phyloP scores from a whole-genome alignment of 2,329 filamentous ascomycete species.

The Phyllosticta capitalensis region DNA sequence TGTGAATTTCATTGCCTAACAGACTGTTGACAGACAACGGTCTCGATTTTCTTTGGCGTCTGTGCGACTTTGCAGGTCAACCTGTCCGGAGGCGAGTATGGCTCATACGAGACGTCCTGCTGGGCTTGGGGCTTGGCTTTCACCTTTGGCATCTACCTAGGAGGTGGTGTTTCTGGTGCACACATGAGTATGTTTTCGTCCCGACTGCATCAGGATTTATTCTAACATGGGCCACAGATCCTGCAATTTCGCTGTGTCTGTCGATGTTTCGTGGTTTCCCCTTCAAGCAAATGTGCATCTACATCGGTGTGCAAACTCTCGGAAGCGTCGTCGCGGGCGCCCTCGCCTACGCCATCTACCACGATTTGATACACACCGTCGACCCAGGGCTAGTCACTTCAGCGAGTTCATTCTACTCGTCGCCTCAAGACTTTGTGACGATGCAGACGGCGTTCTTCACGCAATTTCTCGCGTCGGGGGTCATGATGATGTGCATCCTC shows the following conservation, averaged over 20 bases:
- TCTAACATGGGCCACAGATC: conserved; percentile 18
- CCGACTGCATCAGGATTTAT: neutral
- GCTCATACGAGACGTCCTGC: conserved; percentile 5
- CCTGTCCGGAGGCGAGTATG: conserved; percentile 1
- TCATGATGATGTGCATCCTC: conserved; percentile 22
- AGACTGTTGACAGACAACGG: neutral
- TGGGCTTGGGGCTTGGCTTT: conserved; percentile 44
- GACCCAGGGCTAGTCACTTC: conserved; percentile 14
- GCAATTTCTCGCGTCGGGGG: conserved; percentile 26
- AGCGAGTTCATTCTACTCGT: conserved; percentile 21
- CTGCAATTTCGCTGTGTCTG: conserved; percentile 34
- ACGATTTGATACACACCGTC: conserved; percentile 24
- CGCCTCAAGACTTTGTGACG: conserved; percentile 21
- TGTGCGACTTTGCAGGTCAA: conserved; percentile 5
- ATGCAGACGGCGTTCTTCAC: conserved; percentile 27
- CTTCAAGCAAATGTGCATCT: conserved; percentile 17
- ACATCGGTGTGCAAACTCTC: conserved; percentile 26
- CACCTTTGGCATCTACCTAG: conserved; percentile 41
- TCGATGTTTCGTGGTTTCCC: conserved; percentile 29
- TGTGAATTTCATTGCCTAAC: neutral
- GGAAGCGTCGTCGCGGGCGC: conserved; percentile 26
- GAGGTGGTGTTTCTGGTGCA: conserved; percentile 39
- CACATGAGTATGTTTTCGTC: conserved; percentile 31
- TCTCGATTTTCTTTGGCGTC: conserved; percentile 7
- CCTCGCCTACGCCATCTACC: conserved; percentile 28